These are phyloP conservation scores for Thuja plicata DNA, from an alignment of 83 land plant species.

Conservation along the genomic window DNA sequence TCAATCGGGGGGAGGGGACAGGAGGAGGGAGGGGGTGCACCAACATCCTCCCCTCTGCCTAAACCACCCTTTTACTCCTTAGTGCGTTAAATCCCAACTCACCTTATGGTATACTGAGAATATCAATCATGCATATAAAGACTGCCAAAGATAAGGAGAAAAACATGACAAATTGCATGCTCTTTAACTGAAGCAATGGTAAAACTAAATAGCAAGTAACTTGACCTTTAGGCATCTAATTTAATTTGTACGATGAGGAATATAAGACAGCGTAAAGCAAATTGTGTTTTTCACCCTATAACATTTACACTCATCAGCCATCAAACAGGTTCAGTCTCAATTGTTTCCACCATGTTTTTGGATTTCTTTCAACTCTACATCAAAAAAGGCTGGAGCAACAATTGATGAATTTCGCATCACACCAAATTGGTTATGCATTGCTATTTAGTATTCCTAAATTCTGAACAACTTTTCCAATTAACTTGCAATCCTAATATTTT, in stretches of 20 bases:
- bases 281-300: neutral
- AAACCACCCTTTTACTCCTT: neutral
- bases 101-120: neutral
- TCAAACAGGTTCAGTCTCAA: neutral
- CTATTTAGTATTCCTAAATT: neutral
- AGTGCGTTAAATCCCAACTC: neutral
- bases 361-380: neutral
- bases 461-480: neutral
- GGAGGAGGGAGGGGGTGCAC: neutral
- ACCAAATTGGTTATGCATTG: neutral
- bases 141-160: neutral
- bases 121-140: neutral
- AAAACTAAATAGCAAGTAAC: neutral
- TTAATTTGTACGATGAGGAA: neutral
- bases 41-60: constrained; percentile 1
- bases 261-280: neutral
- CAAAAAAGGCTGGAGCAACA: neutral
- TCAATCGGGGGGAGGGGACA: neutral
- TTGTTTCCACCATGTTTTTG: neutral
- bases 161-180: neutral
- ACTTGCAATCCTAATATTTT: neutral
- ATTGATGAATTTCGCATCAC: neutral
- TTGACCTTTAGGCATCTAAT: neutral
- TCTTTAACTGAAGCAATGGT: neutral
- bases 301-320: neutral